These are phyloP conservation scores for Cladobotryum mycophilum DNA, from an alignment of 2,329 filamentous ascomycete species.

Conservation along the genomic window DNA sequence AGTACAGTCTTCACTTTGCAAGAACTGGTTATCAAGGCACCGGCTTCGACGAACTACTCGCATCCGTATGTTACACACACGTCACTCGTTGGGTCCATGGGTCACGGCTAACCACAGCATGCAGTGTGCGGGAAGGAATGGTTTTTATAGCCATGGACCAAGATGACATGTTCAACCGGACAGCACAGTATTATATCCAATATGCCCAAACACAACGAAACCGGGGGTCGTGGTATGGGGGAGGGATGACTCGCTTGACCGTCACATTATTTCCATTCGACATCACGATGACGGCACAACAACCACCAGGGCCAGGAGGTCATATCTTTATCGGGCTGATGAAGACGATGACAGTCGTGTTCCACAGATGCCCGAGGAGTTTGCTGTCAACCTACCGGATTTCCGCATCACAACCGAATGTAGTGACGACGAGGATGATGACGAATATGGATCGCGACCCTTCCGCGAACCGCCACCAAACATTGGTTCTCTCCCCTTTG, in stretches of 20 bases:
- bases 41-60: slow-evolving; percentile 67
- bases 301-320: slow-evolving; percentile 39
- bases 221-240: slow-evolving; percentile 9
- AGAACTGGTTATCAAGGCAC: slow-evolving; percentile 83
- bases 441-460: slow-evolving; percentile 17
- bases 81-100: too few relatives aligned
- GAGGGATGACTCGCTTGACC: slow-evolving; percentile 14
- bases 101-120: slow-evolving; percentile 12
- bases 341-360: slow-evolving; percentile 39
- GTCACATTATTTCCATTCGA: slow-evolving; percentile 44
- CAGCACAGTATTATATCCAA: slow-evolving; percentile 68
- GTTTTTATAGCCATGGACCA: slow-evolving; percentile 84
- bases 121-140: slow-evolving; percentile 81
- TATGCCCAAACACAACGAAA: slow-evolving; percentile 37
- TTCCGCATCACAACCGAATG: slow-evolving; percentile 54
- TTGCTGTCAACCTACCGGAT: slow-evolving; percentile 40
- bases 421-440: slow-evolving; percentile 52
- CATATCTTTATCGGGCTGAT: slow-evolving; percentile 34
- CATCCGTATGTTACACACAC: slow-evolving; percentile 61
- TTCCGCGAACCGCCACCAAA: slow-evolving; percentile 42
- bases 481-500: slow-evolving; percentile 50
- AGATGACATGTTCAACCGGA: slow-evolving; percentile 67
- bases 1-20: slow-evolving; percentile 75
- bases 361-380: slow-evolving; percentile 53
- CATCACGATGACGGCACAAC: slow-evolving; percentile 47